Base-by-base conservation (phyloP, 495 filamentous ascomycete species). In the Talaromyces liani region DNA sequence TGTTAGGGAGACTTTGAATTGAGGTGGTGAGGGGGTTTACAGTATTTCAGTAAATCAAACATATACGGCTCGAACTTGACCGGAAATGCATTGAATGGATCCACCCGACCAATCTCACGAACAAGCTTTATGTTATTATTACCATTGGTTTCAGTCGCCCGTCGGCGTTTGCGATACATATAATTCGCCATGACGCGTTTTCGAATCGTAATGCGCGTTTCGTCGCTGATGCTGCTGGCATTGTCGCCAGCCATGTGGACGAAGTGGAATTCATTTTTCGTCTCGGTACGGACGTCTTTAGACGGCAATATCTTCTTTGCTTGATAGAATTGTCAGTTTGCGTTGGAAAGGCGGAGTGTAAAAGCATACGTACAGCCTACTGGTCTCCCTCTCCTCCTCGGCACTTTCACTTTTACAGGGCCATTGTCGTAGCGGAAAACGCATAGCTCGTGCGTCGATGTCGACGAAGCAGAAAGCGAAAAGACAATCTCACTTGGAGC, bases 121-220 rank as follows among this genome's bases (percentile, higher is more conserved):
- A 29, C 51, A 55, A 29, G 51, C 25, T 27, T 29, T 6, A 55
- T 3, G 3, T n/a, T 9, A 8, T 49, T 12, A 20, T 49, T 0
- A 12, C 8, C 2, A 24, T 7, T 2, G 45, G 2, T 29, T 24
- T 55, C 51, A 55, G 0, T 53, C 18, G 49, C 24, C 10, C 51
- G 22, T 4, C 10, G 14, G 14, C 51, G 51, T 3, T 55, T 55
- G 2, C 51, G 51, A 6, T 31, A 24, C 25, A 55, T 24, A 33
- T 60, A 45, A 27, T 60, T 60, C 18, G 14, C 36, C 80, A 82
- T 83, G 1, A 81, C 79, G 71, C 80, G 75, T 63, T 77, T 78
- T 39, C 79, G 70, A 62, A 80, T 80, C 14, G 75, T 62, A 64
- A 72, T 78, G 47, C 77, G 74, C 41, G 69, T 57, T 24, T 75